Conservation (phyloP, 176 grass and related monocot genomes). For the Oryza meridionalis region DNA sequence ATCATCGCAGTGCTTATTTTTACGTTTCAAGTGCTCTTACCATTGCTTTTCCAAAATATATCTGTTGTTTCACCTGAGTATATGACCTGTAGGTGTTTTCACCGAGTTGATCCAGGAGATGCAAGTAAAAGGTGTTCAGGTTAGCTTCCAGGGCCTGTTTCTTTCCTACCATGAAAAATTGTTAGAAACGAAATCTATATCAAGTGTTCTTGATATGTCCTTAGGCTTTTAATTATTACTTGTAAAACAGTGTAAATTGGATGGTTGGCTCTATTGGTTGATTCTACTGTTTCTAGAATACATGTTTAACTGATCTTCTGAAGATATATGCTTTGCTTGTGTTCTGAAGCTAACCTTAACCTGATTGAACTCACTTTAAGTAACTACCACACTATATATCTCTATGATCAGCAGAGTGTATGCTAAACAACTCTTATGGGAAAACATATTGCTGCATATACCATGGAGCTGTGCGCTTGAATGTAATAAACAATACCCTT, state of each 20-base stretch:
- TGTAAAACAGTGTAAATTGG: background rate
- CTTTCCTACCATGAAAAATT: background rate
- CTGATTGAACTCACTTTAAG: background rate
- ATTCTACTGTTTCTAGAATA: background rate
- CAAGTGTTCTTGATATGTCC: background rate
- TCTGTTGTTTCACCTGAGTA: conserved; percentile 14
- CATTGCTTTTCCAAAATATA: background rate
- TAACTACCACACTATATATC: background rate
- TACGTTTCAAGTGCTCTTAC: background rate
- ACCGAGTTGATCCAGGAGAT: conserved; percentile 98
- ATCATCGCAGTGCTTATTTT: background rate
- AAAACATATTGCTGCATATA: conserved; percentile 1
- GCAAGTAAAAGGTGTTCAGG: conserved; percentile 98
- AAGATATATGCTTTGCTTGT: background rate
- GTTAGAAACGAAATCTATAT: background rate
- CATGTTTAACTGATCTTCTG: background rate
- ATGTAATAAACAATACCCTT: background rate
- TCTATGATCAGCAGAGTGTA: conserved; percentile 24
- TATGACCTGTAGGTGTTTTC: conserved; percentile 73
- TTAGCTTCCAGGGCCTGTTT: conserved; percentile 44
- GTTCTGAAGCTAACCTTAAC: background rate
- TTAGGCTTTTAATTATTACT: background rate
- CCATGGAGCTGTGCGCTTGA: background rate
- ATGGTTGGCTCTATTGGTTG: background rate
- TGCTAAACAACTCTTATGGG: background rate